Evolutionary conservation across 2,329 filamentous ascomycete genomes (phyloP), one percentile per base, ranked within the genome.

Genomic region (Fusarium nanum): DNA sequence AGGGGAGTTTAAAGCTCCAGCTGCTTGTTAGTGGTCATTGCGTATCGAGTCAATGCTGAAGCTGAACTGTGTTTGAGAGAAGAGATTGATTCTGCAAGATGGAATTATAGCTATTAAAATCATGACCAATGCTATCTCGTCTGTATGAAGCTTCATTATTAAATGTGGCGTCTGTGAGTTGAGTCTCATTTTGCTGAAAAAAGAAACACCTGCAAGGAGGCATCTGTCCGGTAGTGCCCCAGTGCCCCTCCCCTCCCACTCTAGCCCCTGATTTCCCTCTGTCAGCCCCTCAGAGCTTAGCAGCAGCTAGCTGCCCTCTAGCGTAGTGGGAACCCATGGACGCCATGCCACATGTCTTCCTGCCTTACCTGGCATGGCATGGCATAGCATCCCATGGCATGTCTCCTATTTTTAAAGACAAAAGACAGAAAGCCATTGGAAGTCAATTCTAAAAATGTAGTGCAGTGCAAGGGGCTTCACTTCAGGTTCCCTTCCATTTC

Each of bases 291-390:
- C 55, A 48, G 23, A 55, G 47, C 66, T 49, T 46, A 40, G n/a
- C 41, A 44, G 37, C 27, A 37, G 34, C 23, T 40, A 25, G 34
- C 34, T 37, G 18, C 34, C 28, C 14, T 25, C 46, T 23, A 57
- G 57, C 54, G 52, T 47, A 25, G 67, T 52, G 42, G 50, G 30
- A 64, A 47, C 30, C 59, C 48, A 42, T 56, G 34, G 34, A 37
- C 34, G 22, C 66, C 28, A 49, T 68, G 64, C 66, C 67, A 69
- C 66, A 69, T 70, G 60, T 37, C 42, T 66, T 70, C 60, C 48
- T 69, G 60, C 67, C 67, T 59, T 65, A 53, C 58, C 61, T 67
- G 56, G 48, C 52, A 44, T 53, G 28, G 25, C 23, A 30, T 30
- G 28, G 28, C 28, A n/a, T 23, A 22, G 22, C 22, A 5, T 22